Evolutionary conservation across 495 filamentous ascomycete species (phyloP), one percentile per base, ranked within the genome.

Genomic region (Physcia stellaris): DNA sequence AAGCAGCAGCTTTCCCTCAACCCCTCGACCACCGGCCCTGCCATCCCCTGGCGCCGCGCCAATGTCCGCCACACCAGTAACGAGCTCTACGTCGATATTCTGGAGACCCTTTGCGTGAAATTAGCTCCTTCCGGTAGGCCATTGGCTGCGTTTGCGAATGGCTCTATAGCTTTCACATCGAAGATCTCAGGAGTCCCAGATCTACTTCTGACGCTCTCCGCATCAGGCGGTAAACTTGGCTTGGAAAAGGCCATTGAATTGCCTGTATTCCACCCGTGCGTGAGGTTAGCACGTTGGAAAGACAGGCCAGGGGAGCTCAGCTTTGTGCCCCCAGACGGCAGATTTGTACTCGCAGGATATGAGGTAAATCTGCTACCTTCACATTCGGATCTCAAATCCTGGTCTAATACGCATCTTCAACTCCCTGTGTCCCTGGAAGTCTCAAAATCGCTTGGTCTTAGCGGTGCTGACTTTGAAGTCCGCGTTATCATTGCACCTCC

Each of bases 181-280:
- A 94, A 95, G 55, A 79, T 99, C 34, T 94, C 87, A 4, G 90
- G 90, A 5, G 75, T 95, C 19, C 90, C 90, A 3, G 92, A 96
- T 49, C 67, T 99, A 11, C 57, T 86, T 19, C 64, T 99, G 5
- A 84, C 73, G 6, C 70, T 99, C 29, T 76, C 77, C 1, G 70
- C 81, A 2, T 79, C 84, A 0, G 82, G 82, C 6, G 83, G 83
- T 22, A 50, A 79, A 60, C 46, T 46, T 11, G 46, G 46, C 11
- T 70, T 95, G 32, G 73, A 66, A 22, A 71, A 70, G 35, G 73
- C 83, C 18, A 70, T 96, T 39, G 77, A 86, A 41, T 60, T 94
- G n/a, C 88, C 88, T 0, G 86, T 94, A 0, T 99, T 99, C 52
- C 90, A 99, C 51, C 90, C 90, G 1, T 96, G 86, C 54, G 90